phyloP scores from a whole-genome alignment of 768 basidiomycete genomes.

The Lactarius psammicola region DNA sequence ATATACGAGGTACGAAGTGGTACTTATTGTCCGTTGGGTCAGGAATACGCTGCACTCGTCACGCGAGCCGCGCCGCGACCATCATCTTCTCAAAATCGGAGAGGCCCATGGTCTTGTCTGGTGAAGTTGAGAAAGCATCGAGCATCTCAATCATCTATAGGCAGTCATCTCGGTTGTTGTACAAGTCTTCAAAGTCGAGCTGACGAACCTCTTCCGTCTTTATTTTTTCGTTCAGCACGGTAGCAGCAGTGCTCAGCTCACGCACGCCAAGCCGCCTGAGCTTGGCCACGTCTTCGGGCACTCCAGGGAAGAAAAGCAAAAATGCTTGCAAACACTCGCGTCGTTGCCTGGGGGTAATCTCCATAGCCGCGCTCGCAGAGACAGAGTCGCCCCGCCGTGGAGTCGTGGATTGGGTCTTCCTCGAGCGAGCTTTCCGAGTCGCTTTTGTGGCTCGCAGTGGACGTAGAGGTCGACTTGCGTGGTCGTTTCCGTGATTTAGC shows the following conservation, averaged over 20 bases:
- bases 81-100: constrained; percentile 77
- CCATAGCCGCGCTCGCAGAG: constrained; percentile 8
- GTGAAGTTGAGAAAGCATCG: constrained; percentile 64
- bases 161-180: not conserved
- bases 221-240: constrained; percentile 66
- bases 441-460: not conserved
- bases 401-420: constrained; percentile 1
- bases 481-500: constrained; percentile 19
- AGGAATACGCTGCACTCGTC: not conserved
- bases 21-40: not conserved
- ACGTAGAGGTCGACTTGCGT: constrained; percentile 12
- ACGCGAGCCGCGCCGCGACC: constrained; percentile 56
- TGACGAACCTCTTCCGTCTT: constrained; percentile 65
- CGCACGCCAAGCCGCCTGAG: constrained; percentile 59
- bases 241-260: constrained; percentile 60
- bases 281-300: constrained; percentile 45
- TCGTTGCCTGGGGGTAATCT: constrained; percentile 52
- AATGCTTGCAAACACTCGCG: constrained; percentile 58
- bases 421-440: constrained; percentile 15
- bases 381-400: constrained; percentile 1
- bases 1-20: not conserved
- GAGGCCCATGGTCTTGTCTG: constrained; percentile 66
- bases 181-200: not conserved
- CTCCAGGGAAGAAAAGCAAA: constrained; percentile 68
- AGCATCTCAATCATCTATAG: constrained; percentile 79